phyloP scores from a whole-genome alignment of 2,329 filamentous ascomycete genomes.

The Fusarium decemcellulare region DNA sequence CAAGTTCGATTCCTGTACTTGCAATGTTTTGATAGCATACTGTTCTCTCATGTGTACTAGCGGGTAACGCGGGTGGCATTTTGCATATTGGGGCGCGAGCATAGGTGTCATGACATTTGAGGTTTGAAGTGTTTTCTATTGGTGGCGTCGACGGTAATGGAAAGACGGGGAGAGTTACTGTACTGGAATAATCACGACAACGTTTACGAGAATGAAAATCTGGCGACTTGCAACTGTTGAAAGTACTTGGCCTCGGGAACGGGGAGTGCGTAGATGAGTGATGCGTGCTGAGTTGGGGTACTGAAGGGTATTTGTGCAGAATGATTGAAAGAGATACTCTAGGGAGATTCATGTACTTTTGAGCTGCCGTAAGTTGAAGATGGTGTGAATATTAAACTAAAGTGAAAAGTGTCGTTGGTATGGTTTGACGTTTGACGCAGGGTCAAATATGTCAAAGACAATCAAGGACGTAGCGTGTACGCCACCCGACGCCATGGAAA shows the following conservation, averaged over 20 bases:
- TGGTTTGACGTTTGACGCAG: neutral
- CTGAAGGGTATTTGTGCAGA: too few relatives aligned
- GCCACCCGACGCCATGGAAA: conserved; percentile 18
- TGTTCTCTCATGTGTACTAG: conserved; percentile 34
- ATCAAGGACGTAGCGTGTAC: conserved; percentile 4
- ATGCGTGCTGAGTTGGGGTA: too few relatives aligned
- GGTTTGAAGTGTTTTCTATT: neutral
- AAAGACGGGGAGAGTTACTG: neutral
- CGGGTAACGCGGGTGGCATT: conserved; percentile 35
- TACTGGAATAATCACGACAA: neutral
- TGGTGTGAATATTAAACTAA: too few relatives aligned
- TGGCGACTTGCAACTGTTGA: neutral
- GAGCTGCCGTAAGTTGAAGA: too few relatives aligned
- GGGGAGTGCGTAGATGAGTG: neutral
- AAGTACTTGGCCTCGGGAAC: neutral
- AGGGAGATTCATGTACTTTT: too few relatives aligned
- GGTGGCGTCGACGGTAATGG: conserved; percentile 3
- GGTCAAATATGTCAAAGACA: neutral
- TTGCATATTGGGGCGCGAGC: conserved; percentile 35
- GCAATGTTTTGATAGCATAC: conserved; percentile 14
- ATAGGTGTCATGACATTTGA: conserved; percentile 23
- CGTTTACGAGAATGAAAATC: neutral
- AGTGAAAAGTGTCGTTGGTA: neutral
- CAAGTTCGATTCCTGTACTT: conserved; percentile 32
- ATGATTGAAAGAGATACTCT: too few relatives aligned